Evolutionary conservation across 2,329 filamentous ascomycete genomes (phyloP).

Genomic region (Graphiopsis chlorocephala): DNA sequence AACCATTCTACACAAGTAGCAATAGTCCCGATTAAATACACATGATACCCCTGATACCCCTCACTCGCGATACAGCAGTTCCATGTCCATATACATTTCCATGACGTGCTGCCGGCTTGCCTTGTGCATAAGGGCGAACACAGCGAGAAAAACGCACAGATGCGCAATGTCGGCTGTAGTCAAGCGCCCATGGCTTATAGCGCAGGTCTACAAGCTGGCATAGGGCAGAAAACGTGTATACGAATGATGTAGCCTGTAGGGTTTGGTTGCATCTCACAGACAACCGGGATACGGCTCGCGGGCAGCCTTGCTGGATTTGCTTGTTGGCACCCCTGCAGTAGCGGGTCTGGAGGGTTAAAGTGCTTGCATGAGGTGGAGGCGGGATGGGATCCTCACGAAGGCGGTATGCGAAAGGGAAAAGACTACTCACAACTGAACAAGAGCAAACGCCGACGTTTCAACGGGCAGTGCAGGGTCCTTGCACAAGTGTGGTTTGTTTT

Average conservation of each 20-base stretch:
- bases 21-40: background rate
- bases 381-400: background rate
- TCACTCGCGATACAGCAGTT: background rate
- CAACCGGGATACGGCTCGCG: background rate
- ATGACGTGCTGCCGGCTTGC: background rate
- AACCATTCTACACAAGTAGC: background rate
- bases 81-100: background rate
- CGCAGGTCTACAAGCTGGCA: background rate
- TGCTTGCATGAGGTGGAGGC: background rate
- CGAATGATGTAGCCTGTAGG: background rate
- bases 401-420: background rate
- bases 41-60: background rate
- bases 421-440: background rate
- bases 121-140: background rate
- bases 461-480: background rate
- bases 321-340: constrained; percentile 4
- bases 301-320: background rate
- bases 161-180: constrained; percentile 16
- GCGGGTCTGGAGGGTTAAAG: background rate
- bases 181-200: constrained; percentile 10
- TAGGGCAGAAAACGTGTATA: background rate
- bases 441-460: constrained; percentile 4
- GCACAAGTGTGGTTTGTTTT: background rate
- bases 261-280: constrained; percentile 5
- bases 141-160: constrained; percentile 3